phyloP scores from a whole-genome alignment of 2,329 filamentous ascomycete genomes.

The Xylariales sp. region DNA sequence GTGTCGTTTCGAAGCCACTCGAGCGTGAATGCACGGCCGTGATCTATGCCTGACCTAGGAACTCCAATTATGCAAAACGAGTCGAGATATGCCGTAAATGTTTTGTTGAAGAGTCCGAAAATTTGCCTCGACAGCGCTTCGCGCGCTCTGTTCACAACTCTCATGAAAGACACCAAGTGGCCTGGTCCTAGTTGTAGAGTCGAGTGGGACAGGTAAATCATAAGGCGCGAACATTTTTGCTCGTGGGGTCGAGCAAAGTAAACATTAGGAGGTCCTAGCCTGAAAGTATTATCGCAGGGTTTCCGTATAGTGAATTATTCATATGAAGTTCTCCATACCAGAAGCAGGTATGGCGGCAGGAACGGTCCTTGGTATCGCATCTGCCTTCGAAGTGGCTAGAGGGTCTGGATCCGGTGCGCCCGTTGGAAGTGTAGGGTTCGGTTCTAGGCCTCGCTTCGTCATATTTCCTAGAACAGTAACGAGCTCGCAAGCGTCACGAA shows the following conservation, averaged over 20 bases:
- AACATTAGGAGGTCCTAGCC: background rate
- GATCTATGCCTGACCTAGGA: constrained; percentile 28
- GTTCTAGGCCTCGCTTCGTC: constrained; percentile 78
- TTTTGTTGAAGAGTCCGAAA: background rate
- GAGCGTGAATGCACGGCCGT: constrained; percentile 29
- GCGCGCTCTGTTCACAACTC: background rate
- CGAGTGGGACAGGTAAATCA: background rate
- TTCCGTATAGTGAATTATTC: constrained; percentile 13
- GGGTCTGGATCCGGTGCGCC: constrained; percentile 38
- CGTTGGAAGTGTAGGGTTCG: constrained; percentile 38
- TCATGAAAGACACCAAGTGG: background rate
- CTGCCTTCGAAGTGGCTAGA: constrained; percentile 36
- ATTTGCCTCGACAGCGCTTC: background rate
- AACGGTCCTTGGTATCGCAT: constrained; percentile 38
- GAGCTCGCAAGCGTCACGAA: constrained; percentile 88
- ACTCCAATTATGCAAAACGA: constrained; percentile 32
- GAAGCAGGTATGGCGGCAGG: constrained; percentile 41
- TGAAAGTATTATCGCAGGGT: background rate
- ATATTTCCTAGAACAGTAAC: constrained; percentile 88
- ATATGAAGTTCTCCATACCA: constrained; percentile 48
- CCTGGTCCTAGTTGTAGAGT: background rate
- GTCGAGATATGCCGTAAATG: background rate
- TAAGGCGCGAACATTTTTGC: background rate
- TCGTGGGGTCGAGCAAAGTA: background rate
- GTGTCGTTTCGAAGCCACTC: constrained; percentile 14